Percentiles rank a stretch among this genome's conserved stretches.
phyloP scores from a whole-genome alignment of 2,329 filamentous ascomycete species.

The Cladophialophora carrionii region DNA sequence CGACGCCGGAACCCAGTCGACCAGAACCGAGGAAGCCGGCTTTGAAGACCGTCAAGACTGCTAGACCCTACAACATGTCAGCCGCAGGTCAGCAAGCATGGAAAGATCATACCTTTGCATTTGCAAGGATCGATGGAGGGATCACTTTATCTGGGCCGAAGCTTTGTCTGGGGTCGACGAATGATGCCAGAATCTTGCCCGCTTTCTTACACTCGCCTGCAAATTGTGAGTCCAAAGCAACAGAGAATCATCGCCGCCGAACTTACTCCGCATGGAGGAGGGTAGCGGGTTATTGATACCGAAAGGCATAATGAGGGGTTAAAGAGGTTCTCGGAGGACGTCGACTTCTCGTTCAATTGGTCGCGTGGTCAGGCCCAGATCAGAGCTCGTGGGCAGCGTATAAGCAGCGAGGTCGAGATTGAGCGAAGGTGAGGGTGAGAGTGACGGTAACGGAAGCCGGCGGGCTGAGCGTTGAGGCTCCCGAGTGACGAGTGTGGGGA shows the following conservation, averaged over 20 bases:
- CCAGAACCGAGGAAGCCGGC: conserved; percentile 56
- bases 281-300: conserved; percentile 46
- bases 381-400: conserved; percentile 8
- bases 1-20: conserved; percentile 55
- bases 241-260: conserved; percentile 25
- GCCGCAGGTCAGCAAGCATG: conserved; percentile 6
- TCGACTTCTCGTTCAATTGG: conserved; percentile 20
- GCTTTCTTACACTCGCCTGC: conserved; percentile 97
- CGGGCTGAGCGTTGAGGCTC: conserved; percentile 21
- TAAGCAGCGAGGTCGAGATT: conserved; percentile 17
- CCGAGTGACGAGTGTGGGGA: conserved; percentile 7
- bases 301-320: conserved; percentile 33
- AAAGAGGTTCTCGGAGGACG: neutral
- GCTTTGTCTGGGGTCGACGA: conserved; percentile 88
- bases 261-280: conserved; percentile 54
- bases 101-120: conserved; percentile 71
- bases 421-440: conserved; percentile 1
- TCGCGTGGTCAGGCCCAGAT: conserved; percentile 9
- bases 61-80: conserved; percentile 48
- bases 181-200: conserved; percentile 91
- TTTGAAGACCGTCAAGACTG: conserved; percentile 55
- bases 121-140: conserved; percentile 82
- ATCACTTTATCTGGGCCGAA: conserved; percentile 98
- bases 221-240: conserved; percentile 34
- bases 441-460: conserved; percentile 20